Evolutionary conservation across 306 rosid species (phyloP).

Genomic region (Gleditsia sinensis): DNA sequence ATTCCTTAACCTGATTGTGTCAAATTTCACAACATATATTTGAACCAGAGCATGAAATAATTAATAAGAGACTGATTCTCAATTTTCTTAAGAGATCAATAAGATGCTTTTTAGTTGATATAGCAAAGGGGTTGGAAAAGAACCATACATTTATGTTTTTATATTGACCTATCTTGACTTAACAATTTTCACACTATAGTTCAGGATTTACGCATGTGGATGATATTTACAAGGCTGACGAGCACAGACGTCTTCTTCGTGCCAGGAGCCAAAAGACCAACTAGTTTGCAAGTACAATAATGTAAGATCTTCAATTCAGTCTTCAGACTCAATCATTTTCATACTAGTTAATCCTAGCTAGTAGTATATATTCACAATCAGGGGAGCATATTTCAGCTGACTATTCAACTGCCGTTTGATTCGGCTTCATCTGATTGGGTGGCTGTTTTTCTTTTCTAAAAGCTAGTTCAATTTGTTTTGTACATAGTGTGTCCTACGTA

Average conservation of each 20-base stretch:
- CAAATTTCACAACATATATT: too few relatives aligned
- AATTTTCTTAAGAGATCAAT: too few relatives aligned
- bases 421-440: not conserved
- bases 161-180: too few relatives aligned
- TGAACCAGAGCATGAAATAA: too few relatives aligned
- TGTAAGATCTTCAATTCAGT: not conserved
- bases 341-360: not conserved
- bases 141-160: not conserved
- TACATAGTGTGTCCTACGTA: too few relatives aligned
- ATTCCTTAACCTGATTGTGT: too few relatives aligned
- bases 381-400: slow-evolving; percentile 16
- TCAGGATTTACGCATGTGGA: too few relatives aligned
- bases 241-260: not conserved
- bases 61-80: too few relatives aligned
- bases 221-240: not conserved
- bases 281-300: not conserved
- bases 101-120: not conserved
- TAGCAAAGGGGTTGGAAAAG: not conserved
- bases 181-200: too few relatives aligned
- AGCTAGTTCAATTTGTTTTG: too few relatives aligned
- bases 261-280: not conserved
- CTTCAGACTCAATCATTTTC: not conserved
- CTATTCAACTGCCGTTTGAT: not conserved
- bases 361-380: not conserved
- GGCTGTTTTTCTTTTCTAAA: too few relatives aligned